Conservation (phyloP, 2,329 filamentous ascomycete genomes). For the Sclerotinia minor region DNA sequence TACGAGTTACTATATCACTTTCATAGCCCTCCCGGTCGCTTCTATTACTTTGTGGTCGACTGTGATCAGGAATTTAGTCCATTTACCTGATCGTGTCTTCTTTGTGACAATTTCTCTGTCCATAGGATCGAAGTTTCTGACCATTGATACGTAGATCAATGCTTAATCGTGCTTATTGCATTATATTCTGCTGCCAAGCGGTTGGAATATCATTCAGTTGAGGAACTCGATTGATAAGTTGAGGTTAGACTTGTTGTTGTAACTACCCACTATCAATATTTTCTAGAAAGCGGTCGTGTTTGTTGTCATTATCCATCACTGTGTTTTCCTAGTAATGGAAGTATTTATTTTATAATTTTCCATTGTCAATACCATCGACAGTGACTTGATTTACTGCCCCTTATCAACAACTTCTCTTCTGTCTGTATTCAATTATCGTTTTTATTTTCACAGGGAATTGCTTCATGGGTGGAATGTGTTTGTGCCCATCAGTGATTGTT, state of each 20-base stretch:
- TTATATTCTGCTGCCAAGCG: background rate
- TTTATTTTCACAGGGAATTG: no score
- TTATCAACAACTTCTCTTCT: no score
- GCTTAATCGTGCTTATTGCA: background rate
- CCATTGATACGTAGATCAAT: no score
- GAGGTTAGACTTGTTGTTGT: background rate
- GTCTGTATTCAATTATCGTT: no score
- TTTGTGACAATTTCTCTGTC: background rate
- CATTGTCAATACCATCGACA: background rate
- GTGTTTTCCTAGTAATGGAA: no score
- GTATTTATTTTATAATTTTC: background rate
- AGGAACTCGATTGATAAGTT: background rate
- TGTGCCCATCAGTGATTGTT: background rate
- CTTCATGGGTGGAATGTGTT: background rate
- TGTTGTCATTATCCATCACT: no score
- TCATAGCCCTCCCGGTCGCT: background rate
- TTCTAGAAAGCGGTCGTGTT: no score
- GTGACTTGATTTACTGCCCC: no score
- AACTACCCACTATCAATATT: no score
- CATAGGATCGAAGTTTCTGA: no score
- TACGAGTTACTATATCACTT: background rate
- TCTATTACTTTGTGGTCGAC: background rate
- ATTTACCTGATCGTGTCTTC: accelerated
- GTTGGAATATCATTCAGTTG: background rate
- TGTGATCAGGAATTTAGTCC: background rate